Evolutionary conservation across 345 rosid genomes (phyloP).

Genomic region (Citrus reticulata): DNA sequence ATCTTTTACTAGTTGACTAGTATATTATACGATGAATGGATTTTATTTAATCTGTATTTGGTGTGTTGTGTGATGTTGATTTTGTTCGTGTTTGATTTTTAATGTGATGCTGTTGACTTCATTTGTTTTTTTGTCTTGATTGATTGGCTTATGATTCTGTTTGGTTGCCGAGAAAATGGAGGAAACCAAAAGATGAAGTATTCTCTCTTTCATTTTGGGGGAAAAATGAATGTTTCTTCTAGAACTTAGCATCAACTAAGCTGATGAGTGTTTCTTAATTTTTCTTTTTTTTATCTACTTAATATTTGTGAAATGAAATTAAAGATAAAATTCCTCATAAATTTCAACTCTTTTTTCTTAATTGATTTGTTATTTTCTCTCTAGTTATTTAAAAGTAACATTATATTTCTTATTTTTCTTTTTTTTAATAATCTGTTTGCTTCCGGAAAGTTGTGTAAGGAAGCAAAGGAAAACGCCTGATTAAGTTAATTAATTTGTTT

Average conservation of each 20-base stretch:
- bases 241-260: background rate
- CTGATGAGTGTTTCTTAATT: background rate
- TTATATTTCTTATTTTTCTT: no score
- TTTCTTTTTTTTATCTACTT: background rate
- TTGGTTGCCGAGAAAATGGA: constrained; percentile 7
- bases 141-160: constrained; percentile 5
- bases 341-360: background rate
- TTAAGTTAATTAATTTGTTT: background rate
- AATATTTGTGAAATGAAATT: background rate
- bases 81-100: background rate
- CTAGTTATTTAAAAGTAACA: no score
- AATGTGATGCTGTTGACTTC: constrained; percentile 7
- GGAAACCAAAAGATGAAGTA: background rate
- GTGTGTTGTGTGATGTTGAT: background rate
- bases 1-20: constrained; percentile 8
- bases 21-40: background rate
- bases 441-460: background rate
- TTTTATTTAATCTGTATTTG: constrained; percentile 5
- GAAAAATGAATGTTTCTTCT: background rate
- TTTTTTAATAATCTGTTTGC: background rate
- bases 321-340: background rate
- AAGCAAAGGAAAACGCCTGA: background rate
- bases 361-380: no score
- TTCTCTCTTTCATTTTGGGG: background rate
- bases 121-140: background rate